phyloP scores from a whole-genome alignment of 495 filamentous ascomycete species.

The Viridothelium virens region DNA sequence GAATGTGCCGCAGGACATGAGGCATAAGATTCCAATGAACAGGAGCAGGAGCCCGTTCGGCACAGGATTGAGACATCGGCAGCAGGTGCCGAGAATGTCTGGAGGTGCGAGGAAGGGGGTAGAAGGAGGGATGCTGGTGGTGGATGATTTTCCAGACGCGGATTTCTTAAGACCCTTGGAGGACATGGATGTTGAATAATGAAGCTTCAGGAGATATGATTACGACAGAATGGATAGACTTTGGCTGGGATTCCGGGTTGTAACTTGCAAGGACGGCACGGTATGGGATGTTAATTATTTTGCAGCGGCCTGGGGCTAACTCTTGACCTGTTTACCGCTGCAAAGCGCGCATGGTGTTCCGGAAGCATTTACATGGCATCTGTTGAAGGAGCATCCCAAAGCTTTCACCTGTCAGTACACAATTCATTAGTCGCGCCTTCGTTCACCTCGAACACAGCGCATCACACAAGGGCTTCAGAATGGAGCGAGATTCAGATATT shows the following conservation, averaged over 20 bases:
- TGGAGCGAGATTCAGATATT: not conserved
- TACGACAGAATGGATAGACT: not conserved
- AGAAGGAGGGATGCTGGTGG: constrained; percentile 13
- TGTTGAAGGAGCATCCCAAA: not conserved
- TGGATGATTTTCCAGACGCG: constrained; percentile 35
- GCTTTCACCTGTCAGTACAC: not conserved
- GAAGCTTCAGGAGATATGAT: not conserved
- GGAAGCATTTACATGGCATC: not conserved
- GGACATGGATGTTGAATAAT: constrained; percentile 24
- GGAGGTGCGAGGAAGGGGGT: not conserved
- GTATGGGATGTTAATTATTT: no score
- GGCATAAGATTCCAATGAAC: constrained; percentile 12
- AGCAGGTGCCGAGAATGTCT: constrained; percentile 12
- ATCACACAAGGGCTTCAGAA: not conserved
- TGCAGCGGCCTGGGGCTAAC: not conserved
- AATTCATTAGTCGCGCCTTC: not conserved
- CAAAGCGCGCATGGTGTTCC: not conserved
- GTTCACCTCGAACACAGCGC: not conserved
- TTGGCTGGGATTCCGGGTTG: not conserved
- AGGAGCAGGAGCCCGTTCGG: not conserved
- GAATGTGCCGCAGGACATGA: constrained; percentile 5
- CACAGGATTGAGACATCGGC: constrained; percentile 9
- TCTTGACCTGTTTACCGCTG: not conserved
- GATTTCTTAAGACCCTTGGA: constrained; percentile 30
- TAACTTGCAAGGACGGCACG: no score